Evolutionary conservation across 2,329 filamentous ascomycete species (phyloP).

Genomic region (Neonectria sp.): DNA sequence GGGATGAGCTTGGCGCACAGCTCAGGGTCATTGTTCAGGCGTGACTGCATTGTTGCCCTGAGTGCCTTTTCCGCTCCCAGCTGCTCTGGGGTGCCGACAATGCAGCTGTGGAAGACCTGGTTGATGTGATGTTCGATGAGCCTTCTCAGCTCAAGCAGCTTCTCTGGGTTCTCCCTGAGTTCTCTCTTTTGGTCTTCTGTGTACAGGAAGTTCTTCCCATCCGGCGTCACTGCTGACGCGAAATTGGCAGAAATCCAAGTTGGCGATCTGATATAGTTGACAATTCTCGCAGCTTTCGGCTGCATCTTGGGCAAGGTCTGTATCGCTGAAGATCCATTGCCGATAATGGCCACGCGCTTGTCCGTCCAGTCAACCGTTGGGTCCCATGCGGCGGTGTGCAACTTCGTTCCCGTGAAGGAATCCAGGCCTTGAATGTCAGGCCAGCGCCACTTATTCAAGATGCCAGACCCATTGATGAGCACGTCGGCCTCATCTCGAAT

Average conservation of each 20-base stretch:
- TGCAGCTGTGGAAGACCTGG: slow-evolving; percentile 10
- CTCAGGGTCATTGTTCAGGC: slow-evolving; percentile 22
- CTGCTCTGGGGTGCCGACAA: slow-evolving; percentile 4
- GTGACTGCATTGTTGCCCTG: slow-evolving; percentile 17
- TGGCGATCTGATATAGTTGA: slow-evolving; percentile 45
- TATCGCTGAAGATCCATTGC: slow-evolving; percentile 65
- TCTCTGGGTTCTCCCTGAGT: slow-evolving; percentile 56
- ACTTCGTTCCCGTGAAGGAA: slow-evolving; percentile 63
- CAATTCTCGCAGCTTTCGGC: slow-evolving; percentile 40
- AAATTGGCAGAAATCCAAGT: slow-evolving; percentile 47
- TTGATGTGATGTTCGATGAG: slow-evolving; percentile 50
- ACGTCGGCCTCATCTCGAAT: slow-evolving; percentile 10
- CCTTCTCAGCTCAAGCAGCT: slow-evolving; percentile 56
- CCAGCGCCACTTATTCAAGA: slow-evolving; percentile 49
- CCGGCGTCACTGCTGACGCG: slow-evolving; percentile 31
- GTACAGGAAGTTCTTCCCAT: slow-evolving; percentile 42
- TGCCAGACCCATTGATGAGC: slow-evolving; percentile 10
- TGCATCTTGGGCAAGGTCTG: slow-evolving; percentile 64
- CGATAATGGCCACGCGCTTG: slow-evolving; percentile 65
- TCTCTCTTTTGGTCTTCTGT: slow-evolving; percentile 53
- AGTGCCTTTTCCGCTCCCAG: background rate
- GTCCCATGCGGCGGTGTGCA: slow-evolving; percentile 61
- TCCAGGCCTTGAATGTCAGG: slow-evolving; percentile 65
- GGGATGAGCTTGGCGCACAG: slow-evolving; percentile 37
- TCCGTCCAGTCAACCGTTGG: slow-evolving; percentile 54